Base-by-base conservation (phyloP, 2,329 filamentous ascomycete species). In the Diaporthe destruens region DNA sequence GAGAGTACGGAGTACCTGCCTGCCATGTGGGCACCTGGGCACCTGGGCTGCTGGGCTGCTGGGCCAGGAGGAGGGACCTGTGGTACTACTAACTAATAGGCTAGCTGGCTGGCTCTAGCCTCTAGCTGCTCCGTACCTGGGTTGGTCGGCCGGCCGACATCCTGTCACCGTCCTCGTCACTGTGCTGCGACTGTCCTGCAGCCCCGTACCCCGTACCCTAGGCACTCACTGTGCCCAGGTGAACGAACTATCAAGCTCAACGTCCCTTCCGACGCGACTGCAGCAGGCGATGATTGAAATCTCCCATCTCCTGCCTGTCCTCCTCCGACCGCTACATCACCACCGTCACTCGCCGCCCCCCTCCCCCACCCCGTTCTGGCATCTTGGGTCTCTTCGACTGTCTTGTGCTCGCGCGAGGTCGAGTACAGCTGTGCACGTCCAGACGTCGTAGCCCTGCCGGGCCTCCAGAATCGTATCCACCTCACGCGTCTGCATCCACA, bases 281-380 rank as follows among this genome's bases (percentile, higher is more conserved):
- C 44, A 53, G 39, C 61, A 53, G 61, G 47, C 61, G 51, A 39
- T 39, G 51, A 39, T 39, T 66, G 61, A 66, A 66, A 66, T 66
- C 39, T 53, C 61, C 12, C 44, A 36, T 25, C 47, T 66, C 61
- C 32, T 66, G 29, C 42, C 44, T 49, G 44, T 36, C 61, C 47
- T 65, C 59, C 44, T 66, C 47, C 32, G 44, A 53, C 47, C n/a
- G 47, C 61, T 34, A 14, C 57, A 61, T n/a, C 32, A 39, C 61
- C 61, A 12, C 14, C 61, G 12, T n/a, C 4, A 11, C 44, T 6
- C 14, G 12, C 59, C 29, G 29, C 29, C 29, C 5, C 29, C 29
- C 29, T 5, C 5, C 29, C 29, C 29, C 29, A 29, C 23, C 18
- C 11, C 14, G 20, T 32, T 36, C 25, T 65, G 29, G 29, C 20